These are phyloP conservation scores for Sanguinoderma infundibulare DNA, from an alignment of 1,284 basidiomycete genomes.

Conservation along the genomic window DNA sequence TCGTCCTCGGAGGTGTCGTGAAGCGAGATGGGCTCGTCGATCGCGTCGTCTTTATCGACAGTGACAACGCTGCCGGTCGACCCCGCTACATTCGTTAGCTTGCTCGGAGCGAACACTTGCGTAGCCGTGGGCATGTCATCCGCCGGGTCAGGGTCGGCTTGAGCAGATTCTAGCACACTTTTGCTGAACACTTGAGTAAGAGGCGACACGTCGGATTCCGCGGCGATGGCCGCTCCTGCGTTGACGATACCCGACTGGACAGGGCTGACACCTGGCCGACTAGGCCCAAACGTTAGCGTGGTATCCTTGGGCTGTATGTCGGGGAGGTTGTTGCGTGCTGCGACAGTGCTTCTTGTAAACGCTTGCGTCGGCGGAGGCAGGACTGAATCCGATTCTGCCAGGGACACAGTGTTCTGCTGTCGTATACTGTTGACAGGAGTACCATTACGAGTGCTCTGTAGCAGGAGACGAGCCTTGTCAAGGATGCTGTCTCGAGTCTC, in stretches of 20 bases:
- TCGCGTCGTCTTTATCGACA: not conserved
- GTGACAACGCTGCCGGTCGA: not conserved
- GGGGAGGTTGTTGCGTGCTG: not conserved
- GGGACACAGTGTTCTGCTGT: not conserved
- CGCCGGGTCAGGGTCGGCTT: constrained; percentile 2
- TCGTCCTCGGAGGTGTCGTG: constrained; percentile 22
- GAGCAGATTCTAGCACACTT: not conserved
- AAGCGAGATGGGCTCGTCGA: constrained; percentile 16
- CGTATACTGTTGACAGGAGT: not conserved
- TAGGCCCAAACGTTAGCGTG: constrained; percentile 32
- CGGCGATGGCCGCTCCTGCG: constrained; percentile 17
- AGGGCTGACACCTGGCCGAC: constrained; percentile 23
- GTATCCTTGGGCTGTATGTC: constrained; percentile 9
- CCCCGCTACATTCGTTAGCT: constrained; percentile 21
- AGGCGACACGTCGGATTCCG: constrained; percentile 19
- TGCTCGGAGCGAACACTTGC: constrained; percentile 44
- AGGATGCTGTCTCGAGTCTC: constrained; percentile 58
- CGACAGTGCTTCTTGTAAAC: constrained; percentile 44
- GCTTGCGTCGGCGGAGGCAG: constrained; percentile 43
- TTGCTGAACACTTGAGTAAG: constrained; percentile 18
- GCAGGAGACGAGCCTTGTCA: constrained; percentile 49
- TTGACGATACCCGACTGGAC: constrained; percentile 9
- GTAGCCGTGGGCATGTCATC: constrained; percentile 35
- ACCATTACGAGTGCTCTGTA: constrained; percentile 2
- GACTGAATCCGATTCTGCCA: not conserved